phyloP scores from a whole-genome alignment of 208 protist species.

The Trypanosoma brucei region DNA sequence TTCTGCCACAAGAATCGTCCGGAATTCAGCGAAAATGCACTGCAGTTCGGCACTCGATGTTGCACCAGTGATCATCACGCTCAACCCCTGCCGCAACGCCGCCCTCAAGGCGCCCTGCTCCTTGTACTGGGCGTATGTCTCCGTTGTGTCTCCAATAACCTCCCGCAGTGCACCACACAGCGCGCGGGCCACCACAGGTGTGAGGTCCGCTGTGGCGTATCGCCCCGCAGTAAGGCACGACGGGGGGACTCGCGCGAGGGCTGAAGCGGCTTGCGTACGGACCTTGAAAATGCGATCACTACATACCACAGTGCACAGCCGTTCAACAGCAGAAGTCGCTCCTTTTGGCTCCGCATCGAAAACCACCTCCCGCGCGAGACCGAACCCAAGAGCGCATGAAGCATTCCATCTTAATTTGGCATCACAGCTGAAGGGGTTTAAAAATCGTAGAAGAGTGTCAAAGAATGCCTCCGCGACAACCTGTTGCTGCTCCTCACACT shows the following conservation, averaged over 20 bases:
- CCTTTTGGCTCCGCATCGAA: slow-evolving; percentile 66
- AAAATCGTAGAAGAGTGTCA: slow-evolving; percentile 42
- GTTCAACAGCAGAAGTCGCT: slow-evolving; percentile 43
- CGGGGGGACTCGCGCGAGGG: slow-evolving; percentile 33
- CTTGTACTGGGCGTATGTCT: slow-evolving; percentile 62
- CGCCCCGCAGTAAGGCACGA: slow-evolving; percentile 25
- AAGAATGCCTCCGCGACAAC: slow-evolving; percentile 71
- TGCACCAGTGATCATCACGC: slow-evolving; percentile 41
- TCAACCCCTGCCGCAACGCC: slow-evolving; percentile 34
- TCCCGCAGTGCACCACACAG: slow-evolving; percentile 56
- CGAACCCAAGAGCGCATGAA: slow-evolving; percentile 59
- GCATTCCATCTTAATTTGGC: slow-evolving; percentile 82
- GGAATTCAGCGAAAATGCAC: slow-evolving; percentile 44
- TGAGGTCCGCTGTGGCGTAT: slow-evolving; percentile 37
- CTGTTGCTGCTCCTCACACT: slow-evolving; percentile 23
- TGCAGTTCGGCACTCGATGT: slow-evolving; percentile 47
- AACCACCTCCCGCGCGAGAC: slow-evolving; percentile 39
- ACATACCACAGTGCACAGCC: slow-evolving; percentile 40
- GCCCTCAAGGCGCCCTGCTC: slow-evolving; percentile 51
- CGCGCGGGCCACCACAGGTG: slow-evolving; percentile 40
- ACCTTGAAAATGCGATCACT: slow-evolving; percentile 80
- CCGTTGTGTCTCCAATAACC: slow-evolving; percentile 26
- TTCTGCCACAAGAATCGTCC: slow-evolving; percentile 37
- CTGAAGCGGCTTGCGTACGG: slow-evolving; percentile 64
- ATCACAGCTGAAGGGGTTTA: slow-evolving; percentile 34